These are phyloP conservation scores for Fusarium nurragi DNA, from an alignment of 2,329 filamentous ascomycete genomes.

Conservation along the genomic window DNA sequence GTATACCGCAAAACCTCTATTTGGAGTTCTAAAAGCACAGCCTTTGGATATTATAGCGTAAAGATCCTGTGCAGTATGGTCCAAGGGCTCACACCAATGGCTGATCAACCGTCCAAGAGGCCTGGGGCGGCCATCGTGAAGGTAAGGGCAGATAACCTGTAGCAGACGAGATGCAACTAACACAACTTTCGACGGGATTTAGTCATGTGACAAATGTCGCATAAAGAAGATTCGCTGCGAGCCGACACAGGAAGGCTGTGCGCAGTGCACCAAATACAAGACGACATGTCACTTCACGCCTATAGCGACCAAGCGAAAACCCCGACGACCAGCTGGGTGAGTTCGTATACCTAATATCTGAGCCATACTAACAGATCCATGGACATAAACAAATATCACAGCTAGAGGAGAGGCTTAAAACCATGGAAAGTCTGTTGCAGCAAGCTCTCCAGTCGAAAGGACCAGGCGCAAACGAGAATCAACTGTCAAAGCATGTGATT, in stretches of 20 bases:
- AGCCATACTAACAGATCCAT: neutral
- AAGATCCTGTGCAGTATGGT: neutral
- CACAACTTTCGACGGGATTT: neutral
- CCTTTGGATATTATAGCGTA: neutral
- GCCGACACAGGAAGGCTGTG: neutral
- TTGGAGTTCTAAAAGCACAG: neutral
- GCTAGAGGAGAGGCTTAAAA: neutral
- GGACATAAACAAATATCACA: neutral
- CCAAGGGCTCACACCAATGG: neutral
- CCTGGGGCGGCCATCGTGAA: neutral
- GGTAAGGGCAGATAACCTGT: neutral
- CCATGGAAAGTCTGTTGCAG: neutral
- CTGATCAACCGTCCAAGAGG: neutral
- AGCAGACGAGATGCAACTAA: no score
- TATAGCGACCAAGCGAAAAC: neutral
- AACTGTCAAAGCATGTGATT: neutral
- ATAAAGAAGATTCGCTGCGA: neutral
- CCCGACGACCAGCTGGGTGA: neutral
- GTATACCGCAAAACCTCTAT: neutral
- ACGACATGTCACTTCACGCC: neutral
- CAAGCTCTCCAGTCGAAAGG: neutral
- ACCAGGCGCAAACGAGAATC: neutral
- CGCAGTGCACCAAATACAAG: neutral
- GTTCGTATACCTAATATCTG: neutral
- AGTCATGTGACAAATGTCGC: neutral